Conservation (phyloP, 371 early-diverging fungal species). For the Mucor irregularis region DNA sequence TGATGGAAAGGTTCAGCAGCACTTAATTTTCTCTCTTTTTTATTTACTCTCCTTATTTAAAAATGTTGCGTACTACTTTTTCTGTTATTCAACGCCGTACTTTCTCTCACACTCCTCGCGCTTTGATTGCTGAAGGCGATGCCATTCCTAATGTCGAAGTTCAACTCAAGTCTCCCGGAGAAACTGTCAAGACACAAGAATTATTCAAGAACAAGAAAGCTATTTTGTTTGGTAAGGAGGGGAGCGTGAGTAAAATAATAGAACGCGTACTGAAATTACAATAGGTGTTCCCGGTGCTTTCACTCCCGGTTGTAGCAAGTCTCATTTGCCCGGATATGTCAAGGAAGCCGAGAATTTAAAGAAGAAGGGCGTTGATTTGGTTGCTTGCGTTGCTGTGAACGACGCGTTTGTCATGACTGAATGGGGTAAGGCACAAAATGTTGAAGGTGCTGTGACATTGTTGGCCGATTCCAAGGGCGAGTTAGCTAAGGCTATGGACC, state of each 20-base stretch:
- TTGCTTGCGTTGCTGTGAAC: conserved; percentile 69
- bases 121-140: conserved; percentile 35
- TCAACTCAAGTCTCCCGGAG: conserved; percentile 46
- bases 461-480: conserved; percentile 68
- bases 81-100: conserved; percentile 19
- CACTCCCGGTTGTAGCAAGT: conserved; percentile 66
- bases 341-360: conserved; percentile 58
- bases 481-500: conserved; percentile 62
- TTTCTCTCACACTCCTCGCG: conserved; percentile 20
- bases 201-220: conserved; percentile 49
- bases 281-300: conserved; percentile 65
- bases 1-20: no score
- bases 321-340: conserved; percentile 73
- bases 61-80: conserved; percentile 18
- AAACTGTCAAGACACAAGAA: conserved; percentile 40
- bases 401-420: conserved; percentile 77
- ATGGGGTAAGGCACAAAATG: conserved; percentile 60
- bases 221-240: conserved; percentile 42
- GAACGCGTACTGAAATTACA: neutral
- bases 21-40: no score
- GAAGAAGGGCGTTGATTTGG: conserved; percentile 60
- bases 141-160: conserved; percentile 39
- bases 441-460: conserved; percentile 46
- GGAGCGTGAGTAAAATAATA: no score
- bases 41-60: no score